Base-by-base conservation (phyloP, 1,139 yeast species). In the Sugiyamaella grinbergsii region DNA sequence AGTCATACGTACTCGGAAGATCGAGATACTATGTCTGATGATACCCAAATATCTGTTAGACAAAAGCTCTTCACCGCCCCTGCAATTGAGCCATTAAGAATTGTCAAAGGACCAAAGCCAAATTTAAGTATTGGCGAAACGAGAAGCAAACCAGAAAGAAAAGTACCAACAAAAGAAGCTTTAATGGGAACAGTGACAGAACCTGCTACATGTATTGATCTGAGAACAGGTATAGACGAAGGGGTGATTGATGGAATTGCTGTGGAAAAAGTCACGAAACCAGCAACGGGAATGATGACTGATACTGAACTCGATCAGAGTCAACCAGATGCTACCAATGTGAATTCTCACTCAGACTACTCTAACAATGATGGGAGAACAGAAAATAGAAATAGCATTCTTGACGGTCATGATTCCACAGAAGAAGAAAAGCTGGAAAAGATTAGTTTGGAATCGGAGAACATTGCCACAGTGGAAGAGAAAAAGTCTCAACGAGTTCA, bases 401-500 rank as follows among this genome's bases (percentile, higher is more conserved):
- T 20, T 5, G 22, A 15, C 11, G n/a, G 22, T 18, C 45, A 20
- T 3, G 45, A 26, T 5, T 40, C 36, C 10, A 6, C 36, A 10
- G 36, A 28, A 40, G 44, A 19, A 26, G 36, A 26, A 16, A 40
- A 41, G 20, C 6, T 26, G 2, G 16, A 28, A 31, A 4, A 5
- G 13, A 22, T 13, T n/a, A 28, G 31, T n/a, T 29, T 19, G 11
- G 36, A 19, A 19, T 41, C 36, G 5, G 2, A 4, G 22, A 41
- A 32, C 13, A 23, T 43, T 8, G 24, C 29, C 16, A 19, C 34
- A 36, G 8, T 43, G 11, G 47, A 43, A 18, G 33, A 22, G 26
- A 43, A 26, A 16, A 34, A 37, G 16, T 43, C 47, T 15, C 41
- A 24, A 13, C 16, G 47, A 5, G 36, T 43, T 13, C 47, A 43